Conservation (phyloP, 2,329 filamentous ascomycete genomes). For the Parafenestella ontariensis region DNA sequence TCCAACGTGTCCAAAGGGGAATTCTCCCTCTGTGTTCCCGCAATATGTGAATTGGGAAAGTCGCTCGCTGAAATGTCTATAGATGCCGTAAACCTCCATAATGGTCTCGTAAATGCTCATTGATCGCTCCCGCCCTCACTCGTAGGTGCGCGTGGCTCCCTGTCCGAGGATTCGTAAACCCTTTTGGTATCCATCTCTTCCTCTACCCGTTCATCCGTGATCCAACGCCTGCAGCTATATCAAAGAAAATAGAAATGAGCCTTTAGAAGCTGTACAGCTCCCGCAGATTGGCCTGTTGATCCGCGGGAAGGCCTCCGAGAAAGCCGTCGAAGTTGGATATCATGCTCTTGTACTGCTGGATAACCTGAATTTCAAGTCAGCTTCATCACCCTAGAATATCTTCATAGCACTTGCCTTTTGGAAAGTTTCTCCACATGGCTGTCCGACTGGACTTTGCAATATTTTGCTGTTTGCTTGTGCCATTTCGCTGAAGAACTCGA, state of each 20-base stretch:
- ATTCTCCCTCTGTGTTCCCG: slow-evolving; percentile 6
- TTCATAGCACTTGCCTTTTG: slow-evolving; percentile 58
- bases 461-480: slow-evolving; percentile 70
- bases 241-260: slow-evolving; percentile 20
- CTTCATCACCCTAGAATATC: not conserved
- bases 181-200: slow-evolving; percentile 35
- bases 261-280: slow-evolving; percentile 50
- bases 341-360: slow-evolving; percentile 61
- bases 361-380: slow-evolving; percentile 50
- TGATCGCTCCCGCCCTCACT: slow-evolving; percentile 11
- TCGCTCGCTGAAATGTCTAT: slow-evolving; percentile 41
- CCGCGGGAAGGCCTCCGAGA: slow-evolving; percentile 54
- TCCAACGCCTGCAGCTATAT: slow-evolving; percentile 36
- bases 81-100: slow-evolving; percentile 34
- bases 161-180: slow-evolving; percentile 12
- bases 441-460: slow-evolving; percentile 63
- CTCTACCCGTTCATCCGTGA: slow-evolving; percentile 24
- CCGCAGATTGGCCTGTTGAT: slow-evolving; percentile 53
- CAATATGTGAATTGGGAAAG: slow-evolving; percentile 9
- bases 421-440: slow-evolving; percentile 74
- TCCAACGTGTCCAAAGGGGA: not conserved
- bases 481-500: slow-evolving; percentile 84
- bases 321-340: slow-evolving; percentile 63
- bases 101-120: slow-evolving; percentile 33
- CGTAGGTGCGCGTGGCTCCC: slow-evolving; percentile 1